Evolutionary conservation across 345 rosid genomes (phyloP), one percentile per base, ranked within the genome.

Genomic region (Populus nigra): DNA sequence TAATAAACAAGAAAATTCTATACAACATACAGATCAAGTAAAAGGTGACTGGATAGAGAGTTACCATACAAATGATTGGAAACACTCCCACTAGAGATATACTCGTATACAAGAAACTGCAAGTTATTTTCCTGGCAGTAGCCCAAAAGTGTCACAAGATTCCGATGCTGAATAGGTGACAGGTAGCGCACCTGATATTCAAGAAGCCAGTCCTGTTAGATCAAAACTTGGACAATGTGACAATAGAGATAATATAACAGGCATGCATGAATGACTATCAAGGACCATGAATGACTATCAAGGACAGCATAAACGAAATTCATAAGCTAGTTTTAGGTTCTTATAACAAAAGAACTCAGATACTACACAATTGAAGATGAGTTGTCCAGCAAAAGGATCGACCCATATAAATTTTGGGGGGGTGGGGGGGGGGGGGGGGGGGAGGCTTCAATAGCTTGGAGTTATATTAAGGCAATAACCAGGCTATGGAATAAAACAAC

Each of bases 51-150:
- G 88, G 91, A 86, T 83, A 86, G 92, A 84, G 89, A 89, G 92
- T 93, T 93, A 96, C 99, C 97, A 77, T 91, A 92, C 91, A 93
- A 87, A 88, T 96, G 97, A 87, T 91, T 86, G 84, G 99, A 96
- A 88, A 96, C 95, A 67, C 99, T 96, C 72, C 99, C 99, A 82
- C 90, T 92, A 65, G 98, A 98, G 87, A 93, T 78, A 79, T 96
- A 93, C 84, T 93, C 99, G 16, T 92, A 90, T 73, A 96, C 81
- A 66, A 96, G 96, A 83, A 88, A 86, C 81, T 96, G 99, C 7
- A 81, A 85, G 85, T 88, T 85, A 78, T 89, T 88, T 82, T 92
- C 96, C 86, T 96, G 98, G 78, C 97, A 93, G 86, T 87, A 96
- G 65, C 99, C 99, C 85, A 96, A 83, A 11, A 96, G 93, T 70